phyloP scores from a whole-genome alignment of 2,329 filamentous ascomycete genomes.

The Exophiala alcalophila region DNA sequence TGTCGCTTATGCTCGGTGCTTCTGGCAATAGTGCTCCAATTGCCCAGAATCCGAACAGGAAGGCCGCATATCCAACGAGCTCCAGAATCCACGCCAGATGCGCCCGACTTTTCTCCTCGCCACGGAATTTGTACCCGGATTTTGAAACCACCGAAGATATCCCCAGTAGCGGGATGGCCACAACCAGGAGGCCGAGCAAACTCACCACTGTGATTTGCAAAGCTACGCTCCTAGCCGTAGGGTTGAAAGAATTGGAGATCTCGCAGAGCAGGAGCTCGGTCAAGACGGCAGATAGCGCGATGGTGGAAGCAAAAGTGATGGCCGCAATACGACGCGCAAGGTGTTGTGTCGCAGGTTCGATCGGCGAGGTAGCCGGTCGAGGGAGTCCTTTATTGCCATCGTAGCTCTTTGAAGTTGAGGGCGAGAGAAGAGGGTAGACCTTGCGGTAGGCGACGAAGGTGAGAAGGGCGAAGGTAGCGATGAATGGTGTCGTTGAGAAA shows the following conservation, averaged over 20 bases:
- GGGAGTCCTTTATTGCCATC: constrained; percentile 23
- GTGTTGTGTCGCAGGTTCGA: constrained; percentile 31
- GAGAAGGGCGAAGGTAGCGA: constrained; percentile 65
- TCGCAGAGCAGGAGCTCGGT: constrained; percentile 80
- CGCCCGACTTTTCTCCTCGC: constrained; percentile 56
- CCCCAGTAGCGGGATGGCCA: constrained; percentile 75
- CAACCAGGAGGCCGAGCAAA: constrained; percentile 68
- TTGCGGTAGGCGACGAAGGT: constrained; percentile 62
- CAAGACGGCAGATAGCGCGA: constrained; percentile 73
- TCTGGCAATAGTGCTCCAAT: constrained; percentile 62
- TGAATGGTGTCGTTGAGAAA: constrained; percentile 65
- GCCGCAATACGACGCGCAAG: constrained; percentile 47
- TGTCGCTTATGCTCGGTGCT: constrained; percentile 40
- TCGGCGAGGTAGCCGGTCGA: constrained; percentile 22
- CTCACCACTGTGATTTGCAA: constrained; percentile 67
- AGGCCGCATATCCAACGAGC: constrained; percentile 59
- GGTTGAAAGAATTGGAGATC: constrained; percentile 71
- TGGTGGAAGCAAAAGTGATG: constrained; percentile 69
- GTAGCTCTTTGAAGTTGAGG: constrained; percentile 11
- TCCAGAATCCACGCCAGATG: constrained; percentile 65
- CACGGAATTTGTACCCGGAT: constrained; percentile 61
- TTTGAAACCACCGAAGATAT: constrained; percentile 62
- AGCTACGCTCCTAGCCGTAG: constrained; percentile 64
- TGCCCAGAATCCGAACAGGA: constrained; percentile 75
- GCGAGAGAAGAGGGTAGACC: constrained; percentile 69